Percentiles rank a stretch among this genome's conserved stretches.
These are phyloP conservation scores for Rhizoclosmatium hyalinum DNA, from an alignment of 371 early-diverging fungal genomes.

Conservation along the genomic window DNA sequence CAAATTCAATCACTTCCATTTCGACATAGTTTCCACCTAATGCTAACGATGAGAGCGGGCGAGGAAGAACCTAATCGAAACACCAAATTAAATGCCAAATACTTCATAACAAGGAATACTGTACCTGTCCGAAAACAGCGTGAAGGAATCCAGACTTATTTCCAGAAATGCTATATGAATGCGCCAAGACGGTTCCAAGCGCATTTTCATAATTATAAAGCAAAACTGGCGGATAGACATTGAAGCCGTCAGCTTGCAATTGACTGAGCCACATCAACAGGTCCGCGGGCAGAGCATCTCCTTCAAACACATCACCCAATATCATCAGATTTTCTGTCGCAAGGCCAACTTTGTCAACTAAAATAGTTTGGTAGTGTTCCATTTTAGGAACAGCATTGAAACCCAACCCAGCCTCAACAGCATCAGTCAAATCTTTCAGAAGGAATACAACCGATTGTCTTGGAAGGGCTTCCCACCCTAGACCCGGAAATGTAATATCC, in stretches of 20 bases:
- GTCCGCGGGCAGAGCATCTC: constrained; percentile 39
- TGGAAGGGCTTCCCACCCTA: constrained; percentile 31
- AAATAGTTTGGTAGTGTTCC: constrained; percentile 24
- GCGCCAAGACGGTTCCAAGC: constrained; percentile 51
- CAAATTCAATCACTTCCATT: constrained; percentile 37
- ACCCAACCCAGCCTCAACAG: constrained; percentile 20
- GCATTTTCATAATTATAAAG: constrained; percentile 52
- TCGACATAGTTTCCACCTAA: constrained; percentile 36
- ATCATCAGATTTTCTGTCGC: constrained; percentile 46
- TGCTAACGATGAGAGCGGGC: constrained; percentile 33
- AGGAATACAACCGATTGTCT: constrained; percentile 20
- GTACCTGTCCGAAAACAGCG: constrained; percentile 37
- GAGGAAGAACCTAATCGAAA: constrained; percentile 47
- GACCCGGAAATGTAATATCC: constrained; percentile 29
- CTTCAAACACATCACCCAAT: constrained; percentile 46
- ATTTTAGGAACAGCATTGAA: constrained; percentile 27
- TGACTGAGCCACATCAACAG: constrained; percentile 45
- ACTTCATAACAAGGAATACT: background rate
- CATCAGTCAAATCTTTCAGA: constrained; percentile 27
- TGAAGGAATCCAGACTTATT: constrained; percentile 23
- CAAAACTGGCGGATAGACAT: constrained; percentile 49
- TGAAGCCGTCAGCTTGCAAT: constrained; percentile 44
- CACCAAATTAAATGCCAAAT: background rate
- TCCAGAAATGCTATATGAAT: constrained; percentile 43
- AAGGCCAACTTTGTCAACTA: constrained; percentile 42